Percentiles rank a stretch among this genome's conserved stretches.
These are phyloP conservation scores for Aspergillus proliferans DNA, from an alignment of 2,329 filamentous ascomycete species.

Conservation along the genomic window DNA sequence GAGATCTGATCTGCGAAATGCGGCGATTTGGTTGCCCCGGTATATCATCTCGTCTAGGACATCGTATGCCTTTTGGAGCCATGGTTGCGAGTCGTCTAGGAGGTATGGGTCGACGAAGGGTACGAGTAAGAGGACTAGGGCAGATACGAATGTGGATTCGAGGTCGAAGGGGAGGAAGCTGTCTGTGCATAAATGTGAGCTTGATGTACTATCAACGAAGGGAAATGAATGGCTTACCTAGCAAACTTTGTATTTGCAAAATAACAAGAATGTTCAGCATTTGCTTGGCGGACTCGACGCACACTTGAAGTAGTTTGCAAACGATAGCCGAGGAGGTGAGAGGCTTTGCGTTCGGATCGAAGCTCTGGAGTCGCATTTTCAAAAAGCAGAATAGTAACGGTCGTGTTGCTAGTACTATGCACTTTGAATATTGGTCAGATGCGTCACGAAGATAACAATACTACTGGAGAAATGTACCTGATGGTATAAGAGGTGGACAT, in stretches of 20 bases:
- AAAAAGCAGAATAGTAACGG: slow-evolving; percentile 42
- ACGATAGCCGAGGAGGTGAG: slow-evolving; percentile 33
- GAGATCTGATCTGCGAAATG: slow-evolving; percentile 41
- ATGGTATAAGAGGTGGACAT: slow-evolving; percentile 36
- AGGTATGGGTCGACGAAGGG: slow-evolving; percentile 31
- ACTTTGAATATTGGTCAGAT: slow-evolving; percentile 18
- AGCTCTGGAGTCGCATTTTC: slow-evolving; percentile 27
- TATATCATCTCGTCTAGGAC: slow-evolving; percentile 45
- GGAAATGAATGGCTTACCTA: slow-evolving; percentile 32
- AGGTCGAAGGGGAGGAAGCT: slow-evolving; percentile 47
- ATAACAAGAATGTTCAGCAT: slow-evolving; percentile 39
- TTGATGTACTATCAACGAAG: not conserved
- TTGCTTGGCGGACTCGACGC: slow-evolving; percentile 40
- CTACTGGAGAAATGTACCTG: slow-evolving; percentile 23
- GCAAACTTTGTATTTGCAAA: slow-evolving; percentile 42
- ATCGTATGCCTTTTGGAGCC: slow-evolving; percentile 38
- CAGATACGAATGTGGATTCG: slow-evolving; percentile 41
- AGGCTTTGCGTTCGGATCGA: slow-evolving; percentile 18
- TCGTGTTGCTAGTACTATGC: slow-evolving; percentile 36
- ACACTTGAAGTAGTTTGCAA: slow-evolving; percentile 35
- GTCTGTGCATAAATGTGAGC: slow-evolving; percentile 25
- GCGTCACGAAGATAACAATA: not conserved
- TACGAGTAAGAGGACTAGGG: slow-evolving; percentile 37
- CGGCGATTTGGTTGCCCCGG: slow-evolving; percentile 43
- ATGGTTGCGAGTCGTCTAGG: slow-evolving; percentile 30